phyloP scores from a whole-genome alignment of 176 grass and related monocot species.

The Avena insularis region DNA sequence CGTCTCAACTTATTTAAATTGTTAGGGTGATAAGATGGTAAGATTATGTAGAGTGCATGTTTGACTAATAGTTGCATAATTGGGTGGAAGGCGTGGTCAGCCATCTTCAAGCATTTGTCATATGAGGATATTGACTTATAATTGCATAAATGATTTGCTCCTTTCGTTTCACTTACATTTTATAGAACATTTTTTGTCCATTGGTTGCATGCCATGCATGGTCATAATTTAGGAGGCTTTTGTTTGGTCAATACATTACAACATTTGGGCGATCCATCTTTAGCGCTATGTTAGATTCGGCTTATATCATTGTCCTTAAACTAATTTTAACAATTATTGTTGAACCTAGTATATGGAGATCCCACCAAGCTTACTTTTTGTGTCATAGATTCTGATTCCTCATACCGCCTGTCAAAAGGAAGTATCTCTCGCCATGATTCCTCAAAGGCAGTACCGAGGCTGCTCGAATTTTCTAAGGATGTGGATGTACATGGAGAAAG shows the following conservation, averaged over 20 bases:
- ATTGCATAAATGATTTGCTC: constrained; percentile 4
- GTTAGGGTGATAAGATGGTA: background rate
- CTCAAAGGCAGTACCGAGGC: background rate
- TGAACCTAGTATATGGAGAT: constrained; percentile 25
- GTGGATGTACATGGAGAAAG: constrained; percentile 44
- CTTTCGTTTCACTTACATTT: background rate
- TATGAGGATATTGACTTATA: background rate
- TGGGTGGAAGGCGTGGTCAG: background rate
- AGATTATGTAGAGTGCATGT: background rate
- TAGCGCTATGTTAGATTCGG: constrained; percentile 1
- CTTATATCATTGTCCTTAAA: constrained; percentile 14
- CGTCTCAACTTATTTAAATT: background rate
- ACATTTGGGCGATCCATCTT: background rate
- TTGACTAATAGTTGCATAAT: background rate
- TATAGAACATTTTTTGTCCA: background rate
- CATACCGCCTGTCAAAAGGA: background rate
- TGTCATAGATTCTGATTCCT: constrained; percentile 21
- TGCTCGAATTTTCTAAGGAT: constrained; percentile 3
- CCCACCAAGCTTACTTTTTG: constrained; percentile 21
- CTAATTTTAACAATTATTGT: background rate
- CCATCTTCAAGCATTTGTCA: background rate
- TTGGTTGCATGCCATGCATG: constrained; percentile 7
- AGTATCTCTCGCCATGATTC: background rate
- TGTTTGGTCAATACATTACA: background rate
- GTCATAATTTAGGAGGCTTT: background rate